These are phyloP conservation scores for Tolypocladium inflatum DNA, from an alignment of 2,329 filamentous ascomycete species.

Conservation along the genomic window DNA sequence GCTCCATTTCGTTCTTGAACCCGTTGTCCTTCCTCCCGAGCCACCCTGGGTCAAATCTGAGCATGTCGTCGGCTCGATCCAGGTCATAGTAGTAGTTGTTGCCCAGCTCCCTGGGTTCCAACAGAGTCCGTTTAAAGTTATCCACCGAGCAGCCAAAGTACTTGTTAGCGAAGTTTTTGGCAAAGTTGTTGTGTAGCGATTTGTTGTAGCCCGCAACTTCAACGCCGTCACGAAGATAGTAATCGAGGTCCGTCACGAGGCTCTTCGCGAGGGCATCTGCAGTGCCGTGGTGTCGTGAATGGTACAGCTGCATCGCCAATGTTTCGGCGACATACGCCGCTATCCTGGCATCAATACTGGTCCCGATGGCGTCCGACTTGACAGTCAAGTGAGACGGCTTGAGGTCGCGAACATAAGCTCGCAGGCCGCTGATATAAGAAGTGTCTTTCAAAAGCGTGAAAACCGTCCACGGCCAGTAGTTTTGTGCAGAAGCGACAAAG, in stretches of 20 bases:
- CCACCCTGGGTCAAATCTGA: conserved; percentile 75
- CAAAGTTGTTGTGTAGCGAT: conserved; percentile 77
- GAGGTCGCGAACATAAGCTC: conserved; percentile 56
- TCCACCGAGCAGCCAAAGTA: conserved; percentile 66
- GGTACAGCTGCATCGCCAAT: conserved; percentile 83
- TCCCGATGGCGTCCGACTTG: conserved; percentile 44
- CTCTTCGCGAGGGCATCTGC: conserved; percentile 55
- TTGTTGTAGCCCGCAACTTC: conserved; percentile 75
- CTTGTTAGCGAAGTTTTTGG: conserved; percentile 71
- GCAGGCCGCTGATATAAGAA: conserved; percentile 61
- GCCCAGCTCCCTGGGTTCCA: conserved; percentile 60
- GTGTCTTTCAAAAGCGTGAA: conserved; percentile 67
- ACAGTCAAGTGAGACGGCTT: conserved; percentile 40
- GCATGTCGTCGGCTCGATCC: conserved; percentile 62
- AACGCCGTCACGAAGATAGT: conserved; percentile 71
- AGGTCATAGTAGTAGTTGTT: conserved; percentile 78
- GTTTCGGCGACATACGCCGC: conserved; percentile 80
- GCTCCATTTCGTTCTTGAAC: conserved; percentile 72
- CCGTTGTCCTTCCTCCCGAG: conserved; percentile 57
- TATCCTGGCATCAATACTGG: conserved; percentile 57
- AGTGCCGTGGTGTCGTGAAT: conserved; percentile 68
- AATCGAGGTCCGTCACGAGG: conserved; percentile 66
- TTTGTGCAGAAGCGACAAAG: conserved; percentile 81
- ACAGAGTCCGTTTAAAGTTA: conserved; percentile 68
- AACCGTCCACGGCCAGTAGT: conserved; percentile 93